These are phyloP conservation scores for Chaetomium olivaceum DNA, from an alignment of 2,329 filamentous ascomycete species.

Conservation along the genomic window DNA sequence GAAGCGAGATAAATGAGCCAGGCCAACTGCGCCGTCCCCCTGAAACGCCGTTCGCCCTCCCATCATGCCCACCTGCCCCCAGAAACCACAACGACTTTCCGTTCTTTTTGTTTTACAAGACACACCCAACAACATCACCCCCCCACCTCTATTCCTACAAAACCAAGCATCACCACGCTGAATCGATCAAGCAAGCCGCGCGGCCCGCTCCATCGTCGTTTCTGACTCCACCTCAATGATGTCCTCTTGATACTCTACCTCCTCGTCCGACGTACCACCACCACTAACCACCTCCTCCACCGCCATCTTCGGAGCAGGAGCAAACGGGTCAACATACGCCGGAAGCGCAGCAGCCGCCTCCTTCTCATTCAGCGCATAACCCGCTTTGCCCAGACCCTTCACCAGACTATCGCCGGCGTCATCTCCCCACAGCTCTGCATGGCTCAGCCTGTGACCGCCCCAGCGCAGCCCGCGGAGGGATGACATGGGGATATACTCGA, in stretches of 20 bases:
- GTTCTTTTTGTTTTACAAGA: background rate
- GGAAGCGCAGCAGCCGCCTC: background rate
- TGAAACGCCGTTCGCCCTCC: background rate
- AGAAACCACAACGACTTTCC: background rate
- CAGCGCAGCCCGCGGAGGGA: background rate
- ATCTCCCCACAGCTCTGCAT: background rate
- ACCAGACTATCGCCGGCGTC: background rate
- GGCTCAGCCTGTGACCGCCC: background rate
- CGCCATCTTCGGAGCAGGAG: background rate
- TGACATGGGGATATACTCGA: slow-evolving; percentile 7
- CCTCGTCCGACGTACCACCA: slow-evolving; percentile 1
- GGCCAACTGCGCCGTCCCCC: background rate
- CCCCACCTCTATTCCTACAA: background rate
- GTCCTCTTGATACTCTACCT: slow-evolving; percentile 24
- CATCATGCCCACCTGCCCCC: background rate
- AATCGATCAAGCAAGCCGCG: background rate
- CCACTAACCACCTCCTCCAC: background rate
- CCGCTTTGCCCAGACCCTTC: background rate
- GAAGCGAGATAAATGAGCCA: background rate
- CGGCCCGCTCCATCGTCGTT: slow-evolving; percentile 22
- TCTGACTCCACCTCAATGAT: slow-evolving; percentile 22
- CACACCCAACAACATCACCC: background rate
- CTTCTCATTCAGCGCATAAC: background rate
- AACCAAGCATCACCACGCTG: background rate
- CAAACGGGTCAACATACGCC: background rate